Percentiles rank a stretch among this genome's conserved stretches.
These are phyloP conservation scores for Xylaria nigripes DNA, from an alignment of 495 filamentous ascomycete species.

Conservation along the genomic window DNA sequence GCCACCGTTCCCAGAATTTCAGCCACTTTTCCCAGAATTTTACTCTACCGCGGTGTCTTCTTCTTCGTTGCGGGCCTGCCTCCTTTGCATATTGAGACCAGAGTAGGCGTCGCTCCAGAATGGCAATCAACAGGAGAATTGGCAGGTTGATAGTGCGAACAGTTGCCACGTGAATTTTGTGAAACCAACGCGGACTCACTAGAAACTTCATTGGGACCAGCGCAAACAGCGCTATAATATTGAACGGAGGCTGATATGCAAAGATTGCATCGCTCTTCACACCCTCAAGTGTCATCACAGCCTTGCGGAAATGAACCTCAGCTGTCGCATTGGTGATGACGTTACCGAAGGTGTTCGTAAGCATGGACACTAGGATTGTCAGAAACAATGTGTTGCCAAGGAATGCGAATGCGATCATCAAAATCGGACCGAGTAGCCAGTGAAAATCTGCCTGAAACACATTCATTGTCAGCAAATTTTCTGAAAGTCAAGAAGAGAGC, in stretches of 20 bases:
- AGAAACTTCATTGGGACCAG: constrained; percentile 59
- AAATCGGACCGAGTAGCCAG: constrained; percentile 53
- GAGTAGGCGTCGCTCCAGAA: constrained; percentile 48
- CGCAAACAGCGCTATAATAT: constrained; percentile 56
- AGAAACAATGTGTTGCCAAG: constrained; percentile 70
- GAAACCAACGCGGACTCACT: constrained; percentile 62
- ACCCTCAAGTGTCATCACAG: constrained; percentile 67
- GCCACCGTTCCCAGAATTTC: constrained; percentile 40
- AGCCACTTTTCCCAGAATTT: constrained; percentile 41
- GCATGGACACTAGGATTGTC: constrained; percentile 67
- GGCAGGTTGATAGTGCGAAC: constrained; percentile 59
- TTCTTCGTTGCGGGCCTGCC: constrained; percentile 16
- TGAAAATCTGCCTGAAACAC: constrained; percentile 48
- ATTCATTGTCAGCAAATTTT: not conserved
- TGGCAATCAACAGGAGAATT: constrained; percentile 51
- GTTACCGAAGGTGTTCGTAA: constrained; percentile 61
- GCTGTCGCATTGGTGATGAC: constrained; percentile 57
- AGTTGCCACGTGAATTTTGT: constrained; percentile 63
- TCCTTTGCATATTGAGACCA: constrained; percentile 26
- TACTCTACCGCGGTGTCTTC: constrained; percentile 20
- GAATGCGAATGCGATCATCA: constrained; percentile 67
- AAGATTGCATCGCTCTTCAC: constrained; percentile 70
- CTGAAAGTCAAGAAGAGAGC: not conserved
- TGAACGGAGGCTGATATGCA: constrained; percentile 65
- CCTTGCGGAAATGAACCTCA: constrained; percentile 62